These are phyloP conservation scores for Candida bentonensis DNA, from an alignment of 805 yeast genomes.

Conservation along the genomic window DNA sequence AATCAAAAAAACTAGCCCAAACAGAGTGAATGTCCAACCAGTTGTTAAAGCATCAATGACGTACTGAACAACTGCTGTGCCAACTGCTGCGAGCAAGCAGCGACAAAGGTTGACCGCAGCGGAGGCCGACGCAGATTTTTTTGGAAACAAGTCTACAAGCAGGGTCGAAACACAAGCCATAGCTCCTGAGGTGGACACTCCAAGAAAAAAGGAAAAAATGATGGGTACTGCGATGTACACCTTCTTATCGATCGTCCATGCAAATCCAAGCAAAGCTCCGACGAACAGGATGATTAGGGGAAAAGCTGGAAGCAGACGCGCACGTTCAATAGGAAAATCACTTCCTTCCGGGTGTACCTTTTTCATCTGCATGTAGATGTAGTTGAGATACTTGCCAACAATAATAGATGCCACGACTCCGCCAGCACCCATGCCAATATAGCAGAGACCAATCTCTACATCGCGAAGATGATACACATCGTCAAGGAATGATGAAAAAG, in stretches of 20 bases:
- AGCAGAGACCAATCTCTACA: conserved; percentile 53
- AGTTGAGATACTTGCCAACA: conserved; percentile 45
- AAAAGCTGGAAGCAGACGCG: conserved; percentile 35
- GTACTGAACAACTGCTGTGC: conserved; percentile 50
- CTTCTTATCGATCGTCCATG: conserved; percentile 52
- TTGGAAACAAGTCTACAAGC: conserved; percentile 65
- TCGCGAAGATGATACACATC: conserved; percentile 36
- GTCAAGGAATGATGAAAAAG: conserved; percentile 43
- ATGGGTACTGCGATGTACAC: conserved; percentile 41
- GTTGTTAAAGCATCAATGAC: neutral
- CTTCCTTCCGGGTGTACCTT: conserved; percentile 15
- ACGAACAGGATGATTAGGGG: conserved; percentile 30
- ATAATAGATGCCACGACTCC: conserved; percentile 47
- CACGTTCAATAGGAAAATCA: conserved; percentile 39
- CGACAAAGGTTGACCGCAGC: conserved; percentile 60
- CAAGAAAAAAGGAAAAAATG: conserved; percentile 41
- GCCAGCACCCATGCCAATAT: conserved; percentile 60
- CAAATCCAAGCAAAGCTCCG: conserved; percentile 38
- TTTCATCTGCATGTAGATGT: conserved; percentile 25
- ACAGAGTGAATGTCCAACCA: neutral
- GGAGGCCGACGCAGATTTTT: conserved; percentile 56
- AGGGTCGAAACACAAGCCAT: conserved; percentile 48
- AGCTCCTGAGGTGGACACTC: conserved; percentile 45
- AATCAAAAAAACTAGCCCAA: neutral
- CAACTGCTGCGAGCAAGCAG: conserved; percentile 59